Conservation (phyloP, 768 basidiomycete genomes). For the Calocybe indica region DNA sequence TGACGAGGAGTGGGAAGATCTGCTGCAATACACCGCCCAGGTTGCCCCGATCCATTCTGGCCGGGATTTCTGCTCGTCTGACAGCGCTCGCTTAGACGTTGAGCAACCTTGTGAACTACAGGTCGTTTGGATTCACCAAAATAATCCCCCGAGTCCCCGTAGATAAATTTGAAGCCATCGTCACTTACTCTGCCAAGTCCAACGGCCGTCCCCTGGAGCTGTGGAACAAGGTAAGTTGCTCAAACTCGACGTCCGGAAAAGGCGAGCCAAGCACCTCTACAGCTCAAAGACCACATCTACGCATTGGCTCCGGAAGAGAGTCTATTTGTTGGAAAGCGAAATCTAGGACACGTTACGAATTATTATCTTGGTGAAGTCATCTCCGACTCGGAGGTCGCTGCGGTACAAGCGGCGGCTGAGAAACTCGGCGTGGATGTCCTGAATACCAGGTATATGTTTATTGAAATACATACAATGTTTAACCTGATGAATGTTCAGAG, state of each 20-base stretch:
- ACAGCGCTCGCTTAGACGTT: constrained; percentile 30
- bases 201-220: constrained; percentile 47
- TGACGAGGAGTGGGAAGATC: constrained; percentile 58
- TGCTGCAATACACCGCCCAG: constrained; percentile 72
- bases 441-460: constrained; percentile 63
- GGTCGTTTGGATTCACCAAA: constrained; percentile 81
- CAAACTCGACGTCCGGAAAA: neutral
- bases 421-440: constrained; percentile 68
- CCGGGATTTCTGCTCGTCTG: neutral
- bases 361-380: constrained; percentile 78
- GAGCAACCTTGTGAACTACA: constrained; percentile 70
- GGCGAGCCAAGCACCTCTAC: neutral
- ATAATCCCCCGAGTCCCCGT: constrained; percentile 67
- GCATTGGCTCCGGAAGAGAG: constrained; percentile 54
- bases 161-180: constrained; percentile 57
- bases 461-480: neutral
- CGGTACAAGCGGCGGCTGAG: constrained; percentile 72
- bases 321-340: constrained; percentile 76
- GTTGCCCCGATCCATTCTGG: constrained; percentile 24
- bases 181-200: constrained; percentile 55
- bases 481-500: constrained; percentile 29
- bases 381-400: constrained; percentile 72
- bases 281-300: constrained; percentile 78
- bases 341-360: constrained; percentile 72
- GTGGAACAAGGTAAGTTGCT: constrained; percentile 52